Base-by-base conservation (phyloP, 2,329 filamentous ascomycete genomes). In the Pezizomycotina sp. region DNA sequence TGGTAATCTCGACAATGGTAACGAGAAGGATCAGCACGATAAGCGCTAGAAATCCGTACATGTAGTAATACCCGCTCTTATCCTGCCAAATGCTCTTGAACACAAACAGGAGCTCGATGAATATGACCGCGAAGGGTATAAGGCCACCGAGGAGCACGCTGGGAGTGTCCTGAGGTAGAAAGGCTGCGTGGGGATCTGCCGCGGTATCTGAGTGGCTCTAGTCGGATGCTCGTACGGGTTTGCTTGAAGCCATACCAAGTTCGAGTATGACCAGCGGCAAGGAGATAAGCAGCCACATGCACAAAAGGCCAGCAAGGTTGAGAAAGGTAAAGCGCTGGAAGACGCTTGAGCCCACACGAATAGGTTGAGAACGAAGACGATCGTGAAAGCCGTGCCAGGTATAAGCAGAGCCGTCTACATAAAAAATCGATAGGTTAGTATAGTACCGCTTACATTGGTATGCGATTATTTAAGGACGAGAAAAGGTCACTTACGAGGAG, bases 311-410 rank as follows among this genome's bases (percentile, higher is more conserved):
- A 89, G 53, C 3, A 92, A 63, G 0, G 80, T 89, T 21, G 75
- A 69, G 49, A 92, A 84, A 0, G 82, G 82, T 21, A 92, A 74
- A 1, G 82, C 82, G 1, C 81, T 91, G 55, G 77, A 84, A 7
- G 79, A 89, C 0, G 81, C 79, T 57, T 91, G 80, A 1, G 80
- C 75, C 82, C 82, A 92, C 40, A 89, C 79, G 53, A 91, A 91
- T 6, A 91, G 64, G 55, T 92, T 91, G 41, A 91, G 65, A 31
- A 86, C 66, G 58, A 91, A 82, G 22, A 84, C 61, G 19, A 78
- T 64, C 6, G 66, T 62, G 53, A 91, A 91, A 1, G 79, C 60
- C 4, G 89, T 64, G 1, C 81, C 81, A 0, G 82, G 82, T 53
- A 91, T 79, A 3, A 91, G 64, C 6, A 75, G 61, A 0, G 78